Evolutionary conservation across 73 alveolate species (phyloP).

Genomic region (Tetrahymena borealis): DNA sequence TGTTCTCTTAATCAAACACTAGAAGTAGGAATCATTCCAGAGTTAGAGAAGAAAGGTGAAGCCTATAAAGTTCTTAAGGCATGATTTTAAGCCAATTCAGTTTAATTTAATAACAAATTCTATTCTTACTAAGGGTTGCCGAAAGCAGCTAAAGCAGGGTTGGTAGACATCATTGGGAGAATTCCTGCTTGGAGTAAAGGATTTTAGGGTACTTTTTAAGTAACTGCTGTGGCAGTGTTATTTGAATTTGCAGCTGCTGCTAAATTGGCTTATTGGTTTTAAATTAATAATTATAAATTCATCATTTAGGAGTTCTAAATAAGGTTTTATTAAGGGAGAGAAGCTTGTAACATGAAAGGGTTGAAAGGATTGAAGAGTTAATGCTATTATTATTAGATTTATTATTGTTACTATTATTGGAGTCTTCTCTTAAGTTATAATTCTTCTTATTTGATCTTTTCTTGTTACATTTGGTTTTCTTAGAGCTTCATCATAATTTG

Average conservation of each 20-base stretch:
- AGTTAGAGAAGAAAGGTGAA: neutral
- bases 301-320: neutral
- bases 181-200: neutral
- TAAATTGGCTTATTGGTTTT: neutral
- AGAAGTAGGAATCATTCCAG: neutral
- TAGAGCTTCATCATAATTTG: neutral
- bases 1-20: neutral
- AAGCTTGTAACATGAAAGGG: neutral
- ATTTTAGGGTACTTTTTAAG: neutral
- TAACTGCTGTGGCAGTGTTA: too few species aligned
- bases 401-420: neutral
- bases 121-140: neutral
- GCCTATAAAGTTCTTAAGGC: neutral
- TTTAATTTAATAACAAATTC: neutral
- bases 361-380: neutral
- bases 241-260: too few species aligned
- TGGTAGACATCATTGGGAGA: neutral
- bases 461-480: neutral
- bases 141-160: neutral
- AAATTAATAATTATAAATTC: neutral
- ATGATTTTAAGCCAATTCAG: neutral
- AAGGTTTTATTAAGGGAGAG: neutral
- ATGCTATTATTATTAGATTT: neutral
- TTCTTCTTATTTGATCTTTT: neutral
- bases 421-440: neutral